These are phyloP conservation scores for Boeremia exigua DNA, from an alignment of 2,329 filamentous ascomycete species.

Conservation along the genomic window DNA sequence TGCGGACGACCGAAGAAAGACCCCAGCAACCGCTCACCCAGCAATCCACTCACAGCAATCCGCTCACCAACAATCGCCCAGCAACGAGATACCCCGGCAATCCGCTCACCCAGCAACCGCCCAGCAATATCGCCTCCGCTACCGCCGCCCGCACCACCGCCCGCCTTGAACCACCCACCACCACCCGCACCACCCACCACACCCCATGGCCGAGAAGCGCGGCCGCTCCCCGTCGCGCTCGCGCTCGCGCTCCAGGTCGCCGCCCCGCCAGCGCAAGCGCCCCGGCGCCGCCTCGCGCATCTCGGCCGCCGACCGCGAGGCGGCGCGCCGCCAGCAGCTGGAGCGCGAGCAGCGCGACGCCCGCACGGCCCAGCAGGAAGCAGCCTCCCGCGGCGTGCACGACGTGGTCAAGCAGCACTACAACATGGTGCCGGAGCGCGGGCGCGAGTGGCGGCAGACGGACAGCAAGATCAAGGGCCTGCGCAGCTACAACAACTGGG, in stretches of 20 bases:
- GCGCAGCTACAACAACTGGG: constrained; percentile 96
- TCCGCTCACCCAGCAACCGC: no score
- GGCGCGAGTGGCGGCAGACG: constrained; percentile 91
- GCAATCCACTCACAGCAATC: no score
- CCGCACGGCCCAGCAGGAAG: constrained; percentile 53
- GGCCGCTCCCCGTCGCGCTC: constrained; percentile 42
- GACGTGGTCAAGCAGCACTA: constrained; percentile 94
- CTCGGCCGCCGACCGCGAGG: constrained; percentile 69
- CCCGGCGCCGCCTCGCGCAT: constrained; percentile 63
- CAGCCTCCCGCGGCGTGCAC: constrained; percentile 66
- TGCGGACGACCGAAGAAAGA: no score
- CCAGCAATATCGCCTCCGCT: no score
- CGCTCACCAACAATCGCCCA: no score
- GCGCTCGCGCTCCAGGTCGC: constrained; percentile 47
- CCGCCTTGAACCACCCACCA: not conserved
- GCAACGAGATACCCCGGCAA: no score
- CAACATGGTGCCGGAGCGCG: constrained; percentile 92
- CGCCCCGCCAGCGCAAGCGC: constrained; percentile 70
- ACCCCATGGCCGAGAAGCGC: constrained; percentile 32
- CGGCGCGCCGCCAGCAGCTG: constrained; percentile 62
- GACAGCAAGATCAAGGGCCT: constrained; percentile 95
- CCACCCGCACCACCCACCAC: not conserved
- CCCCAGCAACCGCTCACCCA: no score
- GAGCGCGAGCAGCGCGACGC: constrained; percentile 53
- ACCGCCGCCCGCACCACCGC: not conserved